Evolutionary conservation across 257 asterid species (phyloP), one percentile per base, ranked within the genome.

Genomic region (Solanum verrucosum): DNA sequence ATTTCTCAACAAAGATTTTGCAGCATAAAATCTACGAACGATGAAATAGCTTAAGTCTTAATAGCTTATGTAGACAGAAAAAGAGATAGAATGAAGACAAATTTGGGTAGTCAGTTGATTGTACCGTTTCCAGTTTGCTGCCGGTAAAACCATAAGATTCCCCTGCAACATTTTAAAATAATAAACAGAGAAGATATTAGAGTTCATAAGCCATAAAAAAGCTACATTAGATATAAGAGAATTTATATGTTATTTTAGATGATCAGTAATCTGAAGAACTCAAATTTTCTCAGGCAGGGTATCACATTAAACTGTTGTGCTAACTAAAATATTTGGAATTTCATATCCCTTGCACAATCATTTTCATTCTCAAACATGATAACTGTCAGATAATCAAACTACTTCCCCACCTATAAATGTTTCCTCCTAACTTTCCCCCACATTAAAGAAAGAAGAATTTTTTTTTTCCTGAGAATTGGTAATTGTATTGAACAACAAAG

Each of bases 51-150:
- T 16, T 5, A 49, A 16, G 70, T 49, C 7, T 15, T 29, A 31
- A 29, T 52, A 82, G 71, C 7, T 9, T 10, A 49, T 49, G 70
- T 49, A 4, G 27, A 6, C 86, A 33, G 44, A 82, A 71, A 46
- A 82, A 82, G 86, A 49, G 44, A 46, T 46, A 11, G 71, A 31
- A 52, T 52, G 70, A 82, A 31, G 86, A 49, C 4, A 31, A 37
- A 5, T 3, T 27, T 20, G 67, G 65, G 46, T n/a, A 37, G 71
- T 73, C 71, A 34, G 60, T 35, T 71, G 35, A 65, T 35, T 94
- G 49, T 94, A 96, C 99, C 97, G 71, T 97, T 93, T 87, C 98
- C 98, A 88, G 95, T 92, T 92, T 92, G 96, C 86, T 92, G 91
- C 91, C 87, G 93, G 93, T 95, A 94, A 82, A 95, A 71, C 89